phyloP scores from a whole-genome alignment of 192 early-diverging fungal genomes.

The Coemansia sp. region DNA sequence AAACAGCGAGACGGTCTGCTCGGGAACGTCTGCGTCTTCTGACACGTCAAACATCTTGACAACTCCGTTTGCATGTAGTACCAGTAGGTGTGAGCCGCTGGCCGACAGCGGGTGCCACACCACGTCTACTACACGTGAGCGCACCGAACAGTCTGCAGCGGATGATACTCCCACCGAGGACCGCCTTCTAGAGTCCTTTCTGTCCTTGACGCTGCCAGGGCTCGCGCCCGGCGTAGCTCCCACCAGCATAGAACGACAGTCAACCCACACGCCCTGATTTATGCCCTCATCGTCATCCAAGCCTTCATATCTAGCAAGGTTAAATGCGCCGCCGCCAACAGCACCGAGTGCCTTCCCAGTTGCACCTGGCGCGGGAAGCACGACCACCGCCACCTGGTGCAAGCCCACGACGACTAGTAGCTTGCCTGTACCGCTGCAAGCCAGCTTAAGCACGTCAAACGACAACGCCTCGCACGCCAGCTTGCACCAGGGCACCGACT shows the following conservation, averaged over 20 bases:
- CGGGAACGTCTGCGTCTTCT: slow-evolving; percentile 63
- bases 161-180: slow-evolving; percentile 19
- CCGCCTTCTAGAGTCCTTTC: slow-evolving; percentile 13
- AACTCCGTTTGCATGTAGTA: slow-evolving; percentile 66
- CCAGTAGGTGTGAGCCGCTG: slow-evolving; percentile 66
- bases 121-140: slow-evolving; percentile 64
- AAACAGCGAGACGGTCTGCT: slow-evolving; percentile 59
- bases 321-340: slow-evolving; percentile 35
- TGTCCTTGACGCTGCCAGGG: not conserved
- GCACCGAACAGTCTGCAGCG: slow-evolving; percentile 33
- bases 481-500: slow-evolving; percentile 39
- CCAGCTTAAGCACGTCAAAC: slow-evolving; percentile 64
- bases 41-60: slow-evolving; percentile 76
- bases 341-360: slow-evolving; percentile 12
- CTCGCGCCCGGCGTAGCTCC: slow-evolving; percentile 11
- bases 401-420: slow-evolving; percentile 64
- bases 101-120: slow-evolving; percentile 83
- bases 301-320: slow-evolving; percentile 26
- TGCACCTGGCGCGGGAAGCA: slow-evolving; percentile 58
- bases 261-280: slow-evolving; percentile 22
- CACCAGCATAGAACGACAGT: slow-evolving; percentile 45
- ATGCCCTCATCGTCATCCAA: not conserved
- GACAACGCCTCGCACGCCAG: slow-evolving; percentile 46
- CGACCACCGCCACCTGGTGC: slow-evolving; percentile 61
- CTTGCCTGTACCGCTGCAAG: slow-evolving; percentile 61